These are phyloP conservation scores for Pichia sp. DNA, from an alignment of 1,139 yeast genomes.

Conservation along the genomic window DNA sequence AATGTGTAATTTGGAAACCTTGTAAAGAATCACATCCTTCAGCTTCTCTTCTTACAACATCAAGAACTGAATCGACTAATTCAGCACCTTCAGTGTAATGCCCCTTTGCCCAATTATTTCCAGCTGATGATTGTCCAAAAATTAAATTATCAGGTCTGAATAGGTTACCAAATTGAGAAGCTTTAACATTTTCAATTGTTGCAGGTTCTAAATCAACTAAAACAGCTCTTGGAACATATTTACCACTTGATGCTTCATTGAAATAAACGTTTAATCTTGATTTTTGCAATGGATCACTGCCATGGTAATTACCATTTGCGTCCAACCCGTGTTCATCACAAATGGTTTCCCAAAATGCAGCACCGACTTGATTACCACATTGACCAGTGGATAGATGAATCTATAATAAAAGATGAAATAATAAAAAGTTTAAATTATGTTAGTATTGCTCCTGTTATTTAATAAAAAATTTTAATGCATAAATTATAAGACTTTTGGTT, in stretches of 20 bases:
- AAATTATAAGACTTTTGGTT: too few relatives aligned
- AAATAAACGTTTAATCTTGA: constrained; percentile 51
- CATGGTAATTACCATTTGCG: constrained; percentile 70
- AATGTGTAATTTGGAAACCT: constrained; percentile 91
- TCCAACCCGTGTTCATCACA: constrained; percentile 96
- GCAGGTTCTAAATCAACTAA: constrained; percentile 92
- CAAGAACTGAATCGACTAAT: constrained; percentile 82
- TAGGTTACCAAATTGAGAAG: constrained; percentile 71
- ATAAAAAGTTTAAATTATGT: not conserved
- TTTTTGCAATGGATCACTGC: constrained; percentile 61
- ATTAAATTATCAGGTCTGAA: constrained; percentile 90
- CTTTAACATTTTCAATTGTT: constrained; percentile 76
- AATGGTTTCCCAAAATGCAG: constrained; percentile 97
- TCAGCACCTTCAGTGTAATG: constrained; percentile 96
- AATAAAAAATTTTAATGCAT: not conserved
- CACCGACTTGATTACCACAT: constrained; percentile 99
- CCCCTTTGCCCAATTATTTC: constrained; percentile 96
- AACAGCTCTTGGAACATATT: constrained; percentile 90
- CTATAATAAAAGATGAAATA: constrained; percentile 31
- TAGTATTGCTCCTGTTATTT: too few relatives aligned
- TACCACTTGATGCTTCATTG: constrained; percentile 70
- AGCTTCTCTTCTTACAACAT: constrained; percentile 87
- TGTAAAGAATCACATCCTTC: constrained; percentile 89
- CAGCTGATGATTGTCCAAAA: constrained; percentile 88
- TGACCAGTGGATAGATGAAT: constrained; percentile 97